Conservation (phyloP, 345 rosid genomes). For the Physaria fendleri region DNA sequence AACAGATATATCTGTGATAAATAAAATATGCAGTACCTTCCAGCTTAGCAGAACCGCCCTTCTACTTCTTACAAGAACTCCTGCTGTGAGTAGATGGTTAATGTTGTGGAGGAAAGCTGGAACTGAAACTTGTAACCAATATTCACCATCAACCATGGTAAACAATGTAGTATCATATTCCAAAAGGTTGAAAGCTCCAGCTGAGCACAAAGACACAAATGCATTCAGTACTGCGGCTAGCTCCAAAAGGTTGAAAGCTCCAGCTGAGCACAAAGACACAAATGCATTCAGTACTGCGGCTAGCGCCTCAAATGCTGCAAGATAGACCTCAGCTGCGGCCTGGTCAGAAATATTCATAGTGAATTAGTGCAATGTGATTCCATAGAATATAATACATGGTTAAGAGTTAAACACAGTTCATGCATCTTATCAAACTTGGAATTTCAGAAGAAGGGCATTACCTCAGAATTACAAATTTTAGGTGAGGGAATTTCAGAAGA, state of each 20-base stretch:
- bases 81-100: slow-evolving; percentile 63
- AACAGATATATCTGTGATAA: background rate
- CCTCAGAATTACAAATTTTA: slow-evolving; percentile 59
- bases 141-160: slow-evolving; percentile 37
- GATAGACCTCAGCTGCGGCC: slow-evolving; percentile 65
- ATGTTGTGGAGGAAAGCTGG: slow-evolving; percentile 62
- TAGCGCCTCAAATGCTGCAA: slow-evolving; percentile 80
- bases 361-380: slow-evolving; percentile 17
- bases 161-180: slow-evolving; percentile 34
- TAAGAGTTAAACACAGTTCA: background rate
- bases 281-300: slow-evolving; percentile 49
- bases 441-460: slow-evolving; percentile 21
- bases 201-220: slow-evolving; percentile 43
- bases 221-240: slow-evolving; percentile 51
- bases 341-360: slow-evolving; percentile 26
- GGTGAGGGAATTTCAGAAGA: slow-evolving; percentile 31
- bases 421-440: slow-evolving; percentile 8
- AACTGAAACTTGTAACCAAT: slow-evolving; percentile 54
- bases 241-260: slow-evolving; percentile 46
- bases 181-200: slow-evolving; percentile 43
- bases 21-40: slow-evolving; percentile 51
- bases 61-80: slow-evolving; percentile 63
- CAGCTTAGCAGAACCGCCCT: slow-evolving; percentile 72
- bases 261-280: slow-evolving; percentile 43
- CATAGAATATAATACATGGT: background rate